phyloP scores from a whole-genome alignment of 129 eudicot genomes.

The Gnaphalium uliginosum region DNA sequence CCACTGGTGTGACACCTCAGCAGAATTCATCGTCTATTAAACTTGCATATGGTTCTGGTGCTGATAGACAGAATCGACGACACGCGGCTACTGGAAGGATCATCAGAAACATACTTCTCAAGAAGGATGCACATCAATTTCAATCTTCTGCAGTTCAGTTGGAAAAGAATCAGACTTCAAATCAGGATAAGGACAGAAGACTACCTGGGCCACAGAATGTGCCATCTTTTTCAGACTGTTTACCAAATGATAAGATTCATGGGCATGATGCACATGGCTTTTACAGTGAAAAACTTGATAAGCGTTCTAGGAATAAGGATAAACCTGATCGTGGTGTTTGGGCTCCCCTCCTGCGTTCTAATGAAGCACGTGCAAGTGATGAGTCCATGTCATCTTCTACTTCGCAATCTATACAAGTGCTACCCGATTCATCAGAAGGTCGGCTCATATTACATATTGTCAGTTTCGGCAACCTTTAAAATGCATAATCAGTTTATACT shows the following conservation, averaged over 20 bases:
- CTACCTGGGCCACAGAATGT: constrained; percentile 59
- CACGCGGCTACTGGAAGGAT: constrained; percentile 72
- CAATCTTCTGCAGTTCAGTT: constrained; percentile 22
- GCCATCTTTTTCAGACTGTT: constrained; percentile 41
- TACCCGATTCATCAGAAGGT: constrained; percentile 64
- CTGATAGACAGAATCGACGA: constrained; percentile 51
- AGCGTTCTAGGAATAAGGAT: constrained; percentile 72
- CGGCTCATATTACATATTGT: background rate
- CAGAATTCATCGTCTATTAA: constrained; percentile 47
- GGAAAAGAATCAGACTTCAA: constrained; percentile 46
- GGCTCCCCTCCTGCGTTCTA: constrained; percentile 89
- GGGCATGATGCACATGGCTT: constrained; percentile 39
- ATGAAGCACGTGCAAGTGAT: constrained; percentile 39
- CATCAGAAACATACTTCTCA: constrained; percentile 79
- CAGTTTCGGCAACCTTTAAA: background rate
- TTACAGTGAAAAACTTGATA: constrained; percentile 56
- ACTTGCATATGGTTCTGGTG: constrained; percentile 34
- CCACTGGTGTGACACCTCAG: constrained; percentile 17
- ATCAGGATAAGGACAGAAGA: constrained; percentile 58
- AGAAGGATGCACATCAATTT: constrained; percentile 57
- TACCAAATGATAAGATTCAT: constrained; percentile 42
- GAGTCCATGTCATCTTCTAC: constrained; percentile 53
- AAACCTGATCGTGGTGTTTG: constrained; percentile 97
- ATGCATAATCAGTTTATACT: background rate
- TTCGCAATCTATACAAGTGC: constrained; percentile 43